Evolutionary conservation across 2,329 filamentous ascomycete genomes (phyloP).

Genomic region (Periconia sp.): DNA sequence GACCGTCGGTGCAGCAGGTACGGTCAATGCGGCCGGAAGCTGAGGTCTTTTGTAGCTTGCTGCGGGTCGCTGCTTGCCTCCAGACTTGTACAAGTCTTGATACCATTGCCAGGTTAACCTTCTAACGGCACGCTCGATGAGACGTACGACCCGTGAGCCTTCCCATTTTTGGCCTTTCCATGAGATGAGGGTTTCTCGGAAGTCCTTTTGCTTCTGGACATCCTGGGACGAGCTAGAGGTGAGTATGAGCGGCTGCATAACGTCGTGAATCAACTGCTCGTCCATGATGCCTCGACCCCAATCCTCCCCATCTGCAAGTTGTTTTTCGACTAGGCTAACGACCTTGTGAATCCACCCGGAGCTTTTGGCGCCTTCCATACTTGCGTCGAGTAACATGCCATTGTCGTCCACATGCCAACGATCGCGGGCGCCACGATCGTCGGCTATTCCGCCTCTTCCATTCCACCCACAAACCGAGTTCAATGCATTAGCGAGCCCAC

Average conservation of each 20-base stretch:
- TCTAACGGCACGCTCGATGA: slow-evolving; percentile 82
- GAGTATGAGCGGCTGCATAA: slow-evolving; percentile 50
- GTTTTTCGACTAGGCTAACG: slow-evolving; percentile 84
- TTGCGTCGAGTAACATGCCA: slow-evolving; percentile 79
- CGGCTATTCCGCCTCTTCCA: slow-evolving; percentile 80
- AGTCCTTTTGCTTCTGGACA: slow-evolving; percentile 38
- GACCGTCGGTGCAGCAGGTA: slow-evolving; percentile 89
- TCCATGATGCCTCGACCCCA: slow-evolving; percentile 78
- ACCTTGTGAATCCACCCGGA: slow-evolving; percentile 86
- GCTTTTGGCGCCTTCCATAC: slow-evolving; percentile 60
- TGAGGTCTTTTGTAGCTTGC: slow-evolving; percentile 71
- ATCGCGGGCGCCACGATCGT: slow-evolving; percentile 74
- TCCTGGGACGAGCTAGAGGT: slow-evolving; percentile 35
- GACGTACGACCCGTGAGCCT: slow-evolving; percentile 78
- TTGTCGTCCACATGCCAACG: slow-evolving; percentile 90
- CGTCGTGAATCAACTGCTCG: slow-evolving; percentile 41
- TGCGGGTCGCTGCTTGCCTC: slow-evolving; percentile 54
- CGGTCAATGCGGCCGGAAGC: slow-evolving; percentile 70
- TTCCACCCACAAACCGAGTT: slow-evolving; percentile 97
- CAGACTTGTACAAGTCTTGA: slow-evolving; percentile 70
- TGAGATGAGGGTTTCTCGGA: slow-evolving; percentile 41
- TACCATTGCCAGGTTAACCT: slow-evolving; percentile 85
- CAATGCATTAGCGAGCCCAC: slow-evolving; percentile 88
- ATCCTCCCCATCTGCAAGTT: slow-evolving; percentile 79
- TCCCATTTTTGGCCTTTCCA: slow-evolving; percentile 82